These are phyloP conservation scores for Fusarium sororula DNA, from an alignment of 2,329 filamentous ascomycete species.

Conservation along the genomic window DNA sequence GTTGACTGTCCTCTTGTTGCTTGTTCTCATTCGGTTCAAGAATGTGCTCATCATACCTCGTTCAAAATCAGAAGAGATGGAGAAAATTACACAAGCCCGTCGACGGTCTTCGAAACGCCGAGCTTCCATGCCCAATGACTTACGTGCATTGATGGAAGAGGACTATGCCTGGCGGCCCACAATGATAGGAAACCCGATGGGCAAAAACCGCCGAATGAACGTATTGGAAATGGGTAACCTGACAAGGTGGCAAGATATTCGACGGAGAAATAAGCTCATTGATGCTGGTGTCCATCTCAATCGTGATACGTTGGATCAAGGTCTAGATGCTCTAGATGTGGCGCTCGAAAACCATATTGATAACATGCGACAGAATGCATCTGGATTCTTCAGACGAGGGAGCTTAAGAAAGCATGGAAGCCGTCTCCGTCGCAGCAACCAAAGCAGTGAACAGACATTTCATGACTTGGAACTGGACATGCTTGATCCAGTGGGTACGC, in stretches of 20 bases:
- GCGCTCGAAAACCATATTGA: slow-evolving; percentile 51
- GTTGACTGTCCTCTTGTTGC: slow-evolving; percentile 70
- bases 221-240: slow-evolving; percentile 74
- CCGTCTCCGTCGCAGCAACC: slow-evolving; percentile 42
- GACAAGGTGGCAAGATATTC: slow-evolving; percentile 78
- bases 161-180: slow-evolving; percentile 73
- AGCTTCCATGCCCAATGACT: slow-evolving; percentile 52
- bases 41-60: slow-evolving; percentile 75
- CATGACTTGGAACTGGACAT: slow-evolving; percentile 45
- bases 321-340: slow-evolving; percentile 49
- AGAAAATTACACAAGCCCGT: slow-evolving; percentile 60
- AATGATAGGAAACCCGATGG: slow-evolving; percentile 76
- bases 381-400: slow-evolving; percentile 44
- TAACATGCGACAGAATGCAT: slow-evolving; percentile 47
- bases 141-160: slow-evolving; percentile 55
- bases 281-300: slow-evolving; percentile 54
- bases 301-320: slow-evolving; percentile 48
- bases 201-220: slow-evolving; percentile 74
- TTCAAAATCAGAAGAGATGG: slow-evolving; percentile 64
- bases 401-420: slow-evolving; percentile 39
- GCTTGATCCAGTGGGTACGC: slow-evolving; percentile 29
- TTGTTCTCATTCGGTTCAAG: slow-evolving; percentile 71
- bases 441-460: slow-evolving; percentile 42
- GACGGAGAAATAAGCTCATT: slow-evolving; percentile 66
- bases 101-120: slow-evolving; percentile 58